A percentile compares a stretch with the other conserved stretches of the same genome.
Evolutionary conservation across 148 eudicot genomes (phyloP).

Genomic region (Rhododendron kiyosumense): DNA sequence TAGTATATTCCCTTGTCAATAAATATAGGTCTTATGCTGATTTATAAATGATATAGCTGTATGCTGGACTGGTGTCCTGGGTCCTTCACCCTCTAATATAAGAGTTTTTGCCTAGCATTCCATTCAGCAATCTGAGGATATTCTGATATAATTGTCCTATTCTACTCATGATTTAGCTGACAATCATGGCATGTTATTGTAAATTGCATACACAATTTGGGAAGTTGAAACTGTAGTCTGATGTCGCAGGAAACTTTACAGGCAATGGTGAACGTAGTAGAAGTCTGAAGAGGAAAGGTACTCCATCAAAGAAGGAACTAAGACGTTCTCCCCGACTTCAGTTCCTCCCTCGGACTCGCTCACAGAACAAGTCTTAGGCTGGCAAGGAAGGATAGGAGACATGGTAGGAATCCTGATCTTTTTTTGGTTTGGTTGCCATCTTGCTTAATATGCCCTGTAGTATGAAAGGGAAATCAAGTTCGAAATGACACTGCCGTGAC

Average conservation of each 20-base stretch:
- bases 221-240: neutral
- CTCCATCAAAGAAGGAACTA: constrained; percentile 1
- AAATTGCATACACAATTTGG: neutral
- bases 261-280: constrained; percentile 1
- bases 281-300: constrained; percentile 12
- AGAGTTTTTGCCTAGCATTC: neutral
- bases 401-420: constrained; percentile 3
- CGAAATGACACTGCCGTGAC: neutral
- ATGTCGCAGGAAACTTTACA: constrained; percentile 12
- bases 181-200: neutral
- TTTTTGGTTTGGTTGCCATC: constrained; percentile 2
- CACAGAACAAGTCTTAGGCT: constrained; percentile 11
- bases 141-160: neutral
- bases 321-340: constrained; percentile 21
- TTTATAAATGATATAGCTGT: neutral
- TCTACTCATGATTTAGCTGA: neutral
- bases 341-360: constrained; percentile 18
- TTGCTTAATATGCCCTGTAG: neutral
- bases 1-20: neutral
- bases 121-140: neutral
- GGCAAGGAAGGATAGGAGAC: constrained; percentile 7
- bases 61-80: neutral
- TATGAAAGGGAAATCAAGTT: neutral
- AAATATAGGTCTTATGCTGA: neutral
- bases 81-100: neutral